phyloP scores from a whole-genome alignment of 169 alveolate species.

The Miamiensis avidus region DNA sequence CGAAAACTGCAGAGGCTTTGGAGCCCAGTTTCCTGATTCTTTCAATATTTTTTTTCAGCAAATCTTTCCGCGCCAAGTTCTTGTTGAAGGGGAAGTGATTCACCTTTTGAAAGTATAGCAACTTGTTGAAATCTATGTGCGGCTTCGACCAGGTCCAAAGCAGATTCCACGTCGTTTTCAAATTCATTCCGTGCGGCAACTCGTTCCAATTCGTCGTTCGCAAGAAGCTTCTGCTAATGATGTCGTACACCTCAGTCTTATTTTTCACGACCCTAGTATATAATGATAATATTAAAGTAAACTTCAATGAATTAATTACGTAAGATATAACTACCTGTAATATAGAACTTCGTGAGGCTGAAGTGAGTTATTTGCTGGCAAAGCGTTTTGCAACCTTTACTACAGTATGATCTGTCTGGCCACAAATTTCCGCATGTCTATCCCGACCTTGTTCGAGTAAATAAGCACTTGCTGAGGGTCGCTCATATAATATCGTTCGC shows the following conservation, averaged over 20 bases:
- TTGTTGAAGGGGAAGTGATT: slow-evolving; percentile 79
- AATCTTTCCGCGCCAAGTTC: slow-evolving; percentile 78
- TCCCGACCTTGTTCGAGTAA: slow-evolving; percentile 37
- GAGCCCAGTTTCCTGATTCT: slow-evolving; percentile 56
- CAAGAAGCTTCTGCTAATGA: slow-evolving; percentile 67
- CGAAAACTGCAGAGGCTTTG: slow-evolving; percentile 61
- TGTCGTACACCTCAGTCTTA: slow-evolving; percentile 75
- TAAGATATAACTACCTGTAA: background rate
- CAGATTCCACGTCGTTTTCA: slow-evolving; percentile 74
- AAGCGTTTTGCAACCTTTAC: slow-evolving; percentile 24
- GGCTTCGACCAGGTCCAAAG: slow-evolving; percentile 88
- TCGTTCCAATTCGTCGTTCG: slow-evolving; percentile 73
- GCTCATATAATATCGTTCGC: slow-evolving; percentile 25
- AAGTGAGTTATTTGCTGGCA: background rate
- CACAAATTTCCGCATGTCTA: slow-evolving; percentile 43
- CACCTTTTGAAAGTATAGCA: slow-evolving; percentile 74
- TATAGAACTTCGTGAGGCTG: slow-evolving; percentile 21
- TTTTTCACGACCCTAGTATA: slow-evolving; percentile 74
- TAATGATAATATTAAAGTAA: background rate
- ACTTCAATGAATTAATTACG: background rate
- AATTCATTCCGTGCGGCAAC: slow-evolving; percentile 76
- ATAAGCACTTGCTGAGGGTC: slow-evolving; percentile 32
- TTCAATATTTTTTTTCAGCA: slow-evolving; percentile 74
- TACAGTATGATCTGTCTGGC: slow-evolving; percentile 30
- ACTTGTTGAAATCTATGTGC: slow-evolving; percentile 69